Evolutionary conservation across 176 grass and related monocot genomes (phyloP).

Genomic region (bread wheat (Triticum aestivum)): DNA sequence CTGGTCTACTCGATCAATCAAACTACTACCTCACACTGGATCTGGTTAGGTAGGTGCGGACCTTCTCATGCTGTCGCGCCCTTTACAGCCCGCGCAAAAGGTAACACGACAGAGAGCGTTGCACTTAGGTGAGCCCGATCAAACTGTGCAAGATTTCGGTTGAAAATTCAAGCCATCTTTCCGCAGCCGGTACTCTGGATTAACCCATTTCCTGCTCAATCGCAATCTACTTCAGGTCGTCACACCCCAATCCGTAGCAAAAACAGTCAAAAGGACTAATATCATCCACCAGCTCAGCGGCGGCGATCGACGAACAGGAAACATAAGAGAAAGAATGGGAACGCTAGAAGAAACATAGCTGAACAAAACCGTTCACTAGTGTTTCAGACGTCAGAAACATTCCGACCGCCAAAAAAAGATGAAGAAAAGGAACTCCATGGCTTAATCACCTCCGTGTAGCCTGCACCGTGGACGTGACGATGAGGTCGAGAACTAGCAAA

Average conservation of each 20-base stretch:
- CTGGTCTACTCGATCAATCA: too few relatives aligned
- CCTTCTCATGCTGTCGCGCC: background rate
- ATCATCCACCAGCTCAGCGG: background rate
- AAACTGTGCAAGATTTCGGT: background rate
- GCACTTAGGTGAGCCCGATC: background rate
- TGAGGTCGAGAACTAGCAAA: too few relatives aligned
- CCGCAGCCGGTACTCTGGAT: background rate
- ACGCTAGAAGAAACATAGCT: background rate
- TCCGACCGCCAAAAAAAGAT: background rate
- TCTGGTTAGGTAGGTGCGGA: background rate
- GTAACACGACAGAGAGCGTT: background rate
- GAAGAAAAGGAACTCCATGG: background rate
- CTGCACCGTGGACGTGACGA: too few relatives aligned
- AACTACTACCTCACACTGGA: too few relatives aligned
- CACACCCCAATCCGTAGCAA: background rate
- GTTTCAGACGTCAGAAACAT: background rate
- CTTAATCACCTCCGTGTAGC: too few relatives aligned
- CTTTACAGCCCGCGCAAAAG: background rate
- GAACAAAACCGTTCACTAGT: too few relatives aligned
- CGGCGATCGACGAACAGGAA: background rate
- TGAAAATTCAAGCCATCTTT: background rate
- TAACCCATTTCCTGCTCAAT: background rate
- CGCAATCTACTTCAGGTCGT: background rate
- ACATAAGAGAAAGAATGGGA: background rate
- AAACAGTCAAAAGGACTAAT: conserved; percentile 1